These are phyloP conservation scores for Bryopsis sp. DNA, from an alignment of 139 green algal genomes.

Conservation along the genomic window DNA sequence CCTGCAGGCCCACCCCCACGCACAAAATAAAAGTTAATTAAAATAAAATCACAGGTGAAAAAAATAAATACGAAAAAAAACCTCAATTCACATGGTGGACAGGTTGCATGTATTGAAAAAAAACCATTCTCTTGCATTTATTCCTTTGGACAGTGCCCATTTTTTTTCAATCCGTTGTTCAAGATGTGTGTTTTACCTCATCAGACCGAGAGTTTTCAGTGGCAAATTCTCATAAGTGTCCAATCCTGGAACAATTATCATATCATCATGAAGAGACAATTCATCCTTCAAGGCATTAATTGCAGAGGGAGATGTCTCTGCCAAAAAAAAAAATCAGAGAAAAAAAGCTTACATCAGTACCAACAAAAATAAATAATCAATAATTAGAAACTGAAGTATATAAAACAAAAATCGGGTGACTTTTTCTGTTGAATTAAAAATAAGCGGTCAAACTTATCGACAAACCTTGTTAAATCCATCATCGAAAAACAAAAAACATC, in stretches of 20 bases:
- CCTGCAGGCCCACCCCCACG: no score
- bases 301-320: neutral
- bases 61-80: no score
- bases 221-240: constrained; percentile 10
- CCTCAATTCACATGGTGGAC: no score
- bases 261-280: constrained; percentile 3
- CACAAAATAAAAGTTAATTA: no score
- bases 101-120: no score
- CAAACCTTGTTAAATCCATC: no score
- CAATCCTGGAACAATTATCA: neutral
- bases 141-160: no score
- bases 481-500: neutral
- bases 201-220: neutral
- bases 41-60: no score
- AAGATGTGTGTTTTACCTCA: no score
- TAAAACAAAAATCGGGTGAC: neutral
- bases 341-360: neutral
- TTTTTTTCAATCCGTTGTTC: no score
- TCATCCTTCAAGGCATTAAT: neutral
- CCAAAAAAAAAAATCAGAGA: neutral
- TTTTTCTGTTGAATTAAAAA: neutral
- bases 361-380: neutral
- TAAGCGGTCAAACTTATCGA: no score
- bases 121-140: no score
- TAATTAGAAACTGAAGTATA: neutral